Evolutionary conservation across 2,329 filamentous ascomycete genomes (phyloP), one percentile per base, ranked within the genome.

Genomic region (Cytospora leucostoma): DNA sequence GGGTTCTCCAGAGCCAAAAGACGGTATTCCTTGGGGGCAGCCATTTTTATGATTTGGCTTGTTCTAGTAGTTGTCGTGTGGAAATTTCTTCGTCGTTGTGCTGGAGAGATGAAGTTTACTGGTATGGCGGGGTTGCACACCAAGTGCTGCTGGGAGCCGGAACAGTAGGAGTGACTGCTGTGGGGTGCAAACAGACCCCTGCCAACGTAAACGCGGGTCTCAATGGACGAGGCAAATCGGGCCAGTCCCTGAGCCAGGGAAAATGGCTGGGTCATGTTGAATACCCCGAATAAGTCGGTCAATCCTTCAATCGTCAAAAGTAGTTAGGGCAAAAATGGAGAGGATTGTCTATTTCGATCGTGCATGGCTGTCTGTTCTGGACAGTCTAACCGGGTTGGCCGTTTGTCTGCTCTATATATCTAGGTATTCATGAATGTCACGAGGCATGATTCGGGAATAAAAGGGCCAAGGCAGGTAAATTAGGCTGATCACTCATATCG

Each of bases 1-100:
- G 95, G 95, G 80, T 99, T 99, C 89, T 97, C 95, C 73, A 99
- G 81, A 79, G 90, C 95, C 74, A 98, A 85, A 73, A 99, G 90
- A 78, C 91, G 84, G 82, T 90, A 98, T 79, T 93, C 89, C 80
- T 93, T 90, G 71, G 78, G 75, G 71, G 88, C 77, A 74, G 91
- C 84, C 92, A 96, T 96, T 68, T 74, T 81, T 72, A 67, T 72
- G 47, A 67, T 67, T 67, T 65, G 69, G 33, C 33, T 53, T 62
- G 52, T 65, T 67, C 27, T 64, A 44, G 67, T 44, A 21, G 65
- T 58, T 52, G 65, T 65, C 61, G 65, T 62, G 61, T 68, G 66
- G 60, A 64, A 66, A 63, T 49, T 38, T 63, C 54, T 60, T 57
- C 38, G 53, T 62, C 51, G 59, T 63, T 63, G 63, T 63, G 66